phyloP scores from a whole-genome alignment of 768 basidiomycete species.

The Boletus bicolor region DNA sequence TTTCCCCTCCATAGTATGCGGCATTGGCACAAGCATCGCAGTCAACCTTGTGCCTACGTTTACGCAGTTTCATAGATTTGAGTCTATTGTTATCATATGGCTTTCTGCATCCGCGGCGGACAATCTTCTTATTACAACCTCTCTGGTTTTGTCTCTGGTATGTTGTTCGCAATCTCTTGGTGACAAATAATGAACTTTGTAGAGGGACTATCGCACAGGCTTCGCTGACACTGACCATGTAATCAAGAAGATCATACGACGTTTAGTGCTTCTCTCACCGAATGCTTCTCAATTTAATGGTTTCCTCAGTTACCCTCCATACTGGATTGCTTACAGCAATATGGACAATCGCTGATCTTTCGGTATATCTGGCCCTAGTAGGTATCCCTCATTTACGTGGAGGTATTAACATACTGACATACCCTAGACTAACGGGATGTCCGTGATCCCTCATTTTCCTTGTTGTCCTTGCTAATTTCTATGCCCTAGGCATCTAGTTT shows the following conservation, averaged over 20 bases:
- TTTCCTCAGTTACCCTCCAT: conserved; percentile 36
- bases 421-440: conserved; percentile 22
- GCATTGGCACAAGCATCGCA: conserved; percentile 32
- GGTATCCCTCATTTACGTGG: background rate
- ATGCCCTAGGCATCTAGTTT: conserved; percentile 25
- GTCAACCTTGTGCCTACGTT: conserved; percentile 28
- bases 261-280: conserved; percentile 10
- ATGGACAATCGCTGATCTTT: conserved; percentile 33
- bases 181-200: background rate
- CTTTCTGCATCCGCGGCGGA: conserved; percentile 42
- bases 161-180: conserved; percentile 6
- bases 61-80: conserved; percentile 29
- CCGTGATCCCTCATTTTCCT: background rate
- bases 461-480: background rate
- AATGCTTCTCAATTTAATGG: background rate
- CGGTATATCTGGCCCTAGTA: conserved; percentile 26
- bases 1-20: conserved; percentile 21
- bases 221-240: conserved; percentile 37
- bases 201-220: conserved; percentile 38
- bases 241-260: conserved; percentile 35
- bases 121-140: conserved; percentile 46
- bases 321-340: conserved; percentile 39
- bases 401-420: conserved; percentile 1
- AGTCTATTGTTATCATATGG: conserved; percentile 38
- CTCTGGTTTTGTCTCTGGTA: conserved; percentile 44